Evolutionary conservation across 2,329 filamentous ascomycete genomes (phyloP).

Genomic region (Penicillium vulpinum): DNA sequence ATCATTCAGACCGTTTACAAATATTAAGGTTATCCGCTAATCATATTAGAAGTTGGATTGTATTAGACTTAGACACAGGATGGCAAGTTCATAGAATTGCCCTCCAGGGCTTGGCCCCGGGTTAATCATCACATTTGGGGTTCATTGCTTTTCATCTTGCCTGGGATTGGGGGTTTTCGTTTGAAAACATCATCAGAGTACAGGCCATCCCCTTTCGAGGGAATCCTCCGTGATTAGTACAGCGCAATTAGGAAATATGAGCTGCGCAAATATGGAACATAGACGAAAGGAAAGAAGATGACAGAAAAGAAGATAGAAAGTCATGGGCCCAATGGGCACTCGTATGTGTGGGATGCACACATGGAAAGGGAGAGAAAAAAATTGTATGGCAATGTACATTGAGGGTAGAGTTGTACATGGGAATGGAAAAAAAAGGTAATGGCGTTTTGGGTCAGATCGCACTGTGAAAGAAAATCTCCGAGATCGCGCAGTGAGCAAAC

Average conservation of each 20-base stretch:
- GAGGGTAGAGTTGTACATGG: constrained; percentile 19
- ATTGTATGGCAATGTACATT: constrained; percentile 18
- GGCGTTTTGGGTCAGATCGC: constrained; percentile 18
- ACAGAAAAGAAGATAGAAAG: constrained; percentile 11
- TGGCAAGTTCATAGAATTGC: constrained; percentile 5
- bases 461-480: constrained; percentile 4
- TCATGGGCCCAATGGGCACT: constrained; percentile 13
- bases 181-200: constrained; percentile 18
- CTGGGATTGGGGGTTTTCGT: constrained; percentile 12
- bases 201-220: constrained; percentile 10
- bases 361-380: constrained; percentile 10
- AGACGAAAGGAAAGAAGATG: constrained; percentile 14
- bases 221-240: constrained; percentile 18
- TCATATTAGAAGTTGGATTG: not conserved
- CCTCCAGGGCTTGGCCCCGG: constrained; percentile 6
- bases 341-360: constrained; percentile 15
- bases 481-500: constrained; percentile 2
- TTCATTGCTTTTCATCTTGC: constrained; percentile 33
- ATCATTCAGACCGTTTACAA: too few relatives aligned
- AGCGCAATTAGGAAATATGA: constrained; percentile 28
- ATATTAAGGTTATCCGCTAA: not conserved
- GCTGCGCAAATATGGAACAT: constrained; percentile 27
- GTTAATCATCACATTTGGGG: constrained; percentile 35
- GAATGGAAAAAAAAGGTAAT: constrained; percentile 13
- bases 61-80: constrained; percentile 8